Evolutionary conservation across 2,329 filamentous ascomycete genomes (phyloP), one percentile per base, ranked within the genome.

Genomic region (Coleophoma crateriformis): DNA sequence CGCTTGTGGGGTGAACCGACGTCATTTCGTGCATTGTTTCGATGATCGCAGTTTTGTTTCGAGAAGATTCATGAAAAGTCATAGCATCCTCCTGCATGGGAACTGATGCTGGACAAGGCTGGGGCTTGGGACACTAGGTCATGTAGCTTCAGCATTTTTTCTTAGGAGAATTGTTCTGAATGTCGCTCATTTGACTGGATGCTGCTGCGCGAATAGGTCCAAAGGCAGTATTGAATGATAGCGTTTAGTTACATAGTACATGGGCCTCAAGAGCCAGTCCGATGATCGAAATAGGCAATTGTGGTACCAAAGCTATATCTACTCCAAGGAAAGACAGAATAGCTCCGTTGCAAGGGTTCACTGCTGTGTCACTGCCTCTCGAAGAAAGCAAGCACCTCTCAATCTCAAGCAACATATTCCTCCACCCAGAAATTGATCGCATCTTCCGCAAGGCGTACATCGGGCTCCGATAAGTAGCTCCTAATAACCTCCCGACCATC

Each of bases 401-500:
- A 10, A 22, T 17, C 10, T 41, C 39, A 19, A 41, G 19, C 6
- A n/a, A 64, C 34, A 41, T 57, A 57, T 42, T 65, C 63, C 19
- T 58, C 44, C 27, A 52, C 50, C 64, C 64, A 66, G 52, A 67
- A 66, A 5, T 50, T 54, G 22, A 63, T 57, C n/a, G 64, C 50
- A 38, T 63, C 55, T 20, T 58, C 54, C 10, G 54, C 55, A 13
- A 48, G 42, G 19, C 50, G 47, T 12, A 52, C 50, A 12, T 34
- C 42, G 12, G 42, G 49, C 8, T 57, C 57, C 27, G 56, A 50
- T 5, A 67, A 33, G 46, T 56, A 61, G 6, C 56, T 35, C 20
- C 48, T 48, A n/a, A 68, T 45, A 4, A 19, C 47, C n/a, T 47
- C 41, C 43, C 54, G 53, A 2, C 64, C 63, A 34, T 57, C 52